phyloP scores from a whole-genome alignment of 129 eudicot species.

The Flaveria trinervia region DNA sequence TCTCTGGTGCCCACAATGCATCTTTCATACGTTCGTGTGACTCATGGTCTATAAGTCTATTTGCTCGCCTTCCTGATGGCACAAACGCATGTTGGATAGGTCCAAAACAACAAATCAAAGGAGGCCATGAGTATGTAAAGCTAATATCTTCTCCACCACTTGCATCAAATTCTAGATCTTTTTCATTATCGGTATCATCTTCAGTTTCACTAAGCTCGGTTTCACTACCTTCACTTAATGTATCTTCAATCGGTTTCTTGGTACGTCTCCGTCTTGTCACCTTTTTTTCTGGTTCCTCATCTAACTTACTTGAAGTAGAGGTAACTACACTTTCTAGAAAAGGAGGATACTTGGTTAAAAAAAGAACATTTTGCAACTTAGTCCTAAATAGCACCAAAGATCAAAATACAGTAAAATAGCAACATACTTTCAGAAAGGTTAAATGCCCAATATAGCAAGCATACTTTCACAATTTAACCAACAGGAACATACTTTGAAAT shows the following conservation, averaged over 20 bases:
- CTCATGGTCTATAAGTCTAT: conserved; percentile 79
- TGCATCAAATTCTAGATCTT: conserved; percentile 49
- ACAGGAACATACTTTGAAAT: background rate
- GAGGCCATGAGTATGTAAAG: conserved; percentile 82
- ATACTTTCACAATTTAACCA: background rate
- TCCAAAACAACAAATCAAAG: conserved; percentile 92
- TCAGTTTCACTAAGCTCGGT: conserved; percentile 53
- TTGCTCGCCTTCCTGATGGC: conserved; percentile 80
- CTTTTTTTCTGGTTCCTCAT: conserved; percentile 52
- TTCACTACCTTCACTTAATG: conserved; percentile 47
- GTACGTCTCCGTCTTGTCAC: conserved; percentile 61
- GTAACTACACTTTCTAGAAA: conserved; percentile 30
- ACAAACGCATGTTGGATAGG: conserved; percentile 78
- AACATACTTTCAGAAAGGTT: background rate
- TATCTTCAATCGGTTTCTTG: conserved; percentile 47
- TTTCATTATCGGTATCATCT: conserved; percentile 53
- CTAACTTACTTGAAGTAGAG: conserved; percentile 44
- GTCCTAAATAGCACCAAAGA: background rate
- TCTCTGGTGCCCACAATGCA: conserved; percentile 80
- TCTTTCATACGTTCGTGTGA: conserved; percentile 66
- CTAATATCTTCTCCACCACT: conserved; percentile 71
- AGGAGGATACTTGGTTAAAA: background rate
- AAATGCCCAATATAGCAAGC: conserved; percentile 10
- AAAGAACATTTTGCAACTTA: background rate
- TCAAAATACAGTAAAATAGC: conserved; percentile 13